Conservation (phyloP, 768 basidiomycete species). For the Termitomyces heimii region DNA sequence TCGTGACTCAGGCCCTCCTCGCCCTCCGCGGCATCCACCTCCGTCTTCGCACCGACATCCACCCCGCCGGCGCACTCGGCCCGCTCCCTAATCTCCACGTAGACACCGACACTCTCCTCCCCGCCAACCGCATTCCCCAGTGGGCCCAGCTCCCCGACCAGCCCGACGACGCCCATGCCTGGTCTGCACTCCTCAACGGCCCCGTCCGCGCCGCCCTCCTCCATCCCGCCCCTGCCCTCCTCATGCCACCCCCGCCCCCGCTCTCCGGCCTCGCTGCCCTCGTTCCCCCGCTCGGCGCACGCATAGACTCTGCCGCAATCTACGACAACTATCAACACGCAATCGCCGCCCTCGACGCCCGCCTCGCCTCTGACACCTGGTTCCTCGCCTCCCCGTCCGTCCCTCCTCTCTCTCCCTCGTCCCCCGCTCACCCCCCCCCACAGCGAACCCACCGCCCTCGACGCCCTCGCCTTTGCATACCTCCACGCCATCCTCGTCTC, state of each 20-base stretch:
- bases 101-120: constrained; percentile 46
- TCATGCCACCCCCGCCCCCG: constrained; percentile 30
- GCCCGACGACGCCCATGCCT: constrained; percentile 76
- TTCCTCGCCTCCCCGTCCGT: constrained; percentile 68
- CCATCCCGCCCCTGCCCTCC: constrained; percentile 40
- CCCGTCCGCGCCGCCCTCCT: constrained; percentile 74
- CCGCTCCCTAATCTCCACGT: constrained; percentile 67
- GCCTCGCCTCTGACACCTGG: constrained; percentile 75
- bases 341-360: constrained; percentile 64
- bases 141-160: constrained; percentile 57
- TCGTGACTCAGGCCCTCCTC: constrained; percentile 85
- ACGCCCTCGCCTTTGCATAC: constrained; percentile 81
- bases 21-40: constrained; percentile 59
- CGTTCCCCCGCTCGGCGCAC: constrained; percentile 54
- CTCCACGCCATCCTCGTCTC: constrained; percentile 59
- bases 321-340: constrained; percentile 64
- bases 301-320: constrained; percentile 44
- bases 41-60: constrained; percentile 61
- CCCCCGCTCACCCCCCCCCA: background rate
- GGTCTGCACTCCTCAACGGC: constrained; percentile 76
- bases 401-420: background rate
- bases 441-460: constrained; percentile 73
- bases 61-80: constrained; percentile 63
- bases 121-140: constrained; percentile 61
- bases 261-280: constrained; percentile 41